Evolutionary conservation across 2,329 filamentous ascomycete species (phyloP).

Genomic region (Xylaria sp.): DNA sequence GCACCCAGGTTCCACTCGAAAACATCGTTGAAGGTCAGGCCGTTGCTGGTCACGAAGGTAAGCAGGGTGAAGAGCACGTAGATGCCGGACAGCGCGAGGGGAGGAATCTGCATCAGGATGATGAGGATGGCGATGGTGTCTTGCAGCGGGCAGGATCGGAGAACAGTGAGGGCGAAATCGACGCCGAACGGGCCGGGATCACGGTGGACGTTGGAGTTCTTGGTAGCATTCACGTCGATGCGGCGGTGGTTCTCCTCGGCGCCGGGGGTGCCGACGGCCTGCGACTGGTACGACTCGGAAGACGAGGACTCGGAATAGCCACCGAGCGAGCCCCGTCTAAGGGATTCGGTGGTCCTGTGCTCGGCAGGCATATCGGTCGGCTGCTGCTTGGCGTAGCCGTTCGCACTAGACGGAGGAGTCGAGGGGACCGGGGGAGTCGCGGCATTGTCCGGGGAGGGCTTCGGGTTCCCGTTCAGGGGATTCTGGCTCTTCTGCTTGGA

Average conservation of each 20-base stretch:
- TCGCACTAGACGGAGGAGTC: conserved; percentile 43
- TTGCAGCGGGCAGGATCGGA: conserved; percentile 86
- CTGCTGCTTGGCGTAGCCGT: conserved; percentile 40
- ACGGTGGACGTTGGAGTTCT: conserved; percentile 69
- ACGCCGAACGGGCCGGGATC: conserved; percentile 66
- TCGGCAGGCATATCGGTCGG: conserved; percentile 46
- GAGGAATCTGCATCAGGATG: conserved; percentile 88
- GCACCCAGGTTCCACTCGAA: conserved; percentile 86
- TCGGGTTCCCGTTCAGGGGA: conserved; percentile 44
- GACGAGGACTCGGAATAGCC: conserved; percentile 59
- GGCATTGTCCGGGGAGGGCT: conserved; percentile 37
- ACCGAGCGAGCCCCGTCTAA: conserved; percentile 42
- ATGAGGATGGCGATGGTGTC: conserved; percentile 97
- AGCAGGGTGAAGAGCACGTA: conserved; percentile 91
- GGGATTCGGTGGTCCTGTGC: conserved; percentile 44
- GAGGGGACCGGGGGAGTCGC: conserved; percentile 36
- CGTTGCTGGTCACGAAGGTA: conserved; percentile 85
- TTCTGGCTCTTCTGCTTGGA: conserved; percentile 50
- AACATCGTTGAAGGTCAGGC: conserved; percentile 84
- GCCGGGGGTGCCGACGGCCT: conserved; percentile 38
- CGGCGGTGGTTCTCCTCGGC: conserved; percentile 60
- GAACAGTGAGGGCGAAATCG: conserved; percentile 80
- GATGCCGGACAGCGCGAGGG: conserved; percentile 83
- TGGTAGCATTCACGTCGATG: conserved; percentile 71
- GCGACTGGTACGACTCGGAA: conserved; percentile 52